Percentiles rank a stretch among this genome's conserved stretches.
These are phyloP conservation scores for Fusarium oligoseptatum DNA, from an alignment of 2,329 filamentous ascomycete species.

Conservation along the genomic window DNA sequence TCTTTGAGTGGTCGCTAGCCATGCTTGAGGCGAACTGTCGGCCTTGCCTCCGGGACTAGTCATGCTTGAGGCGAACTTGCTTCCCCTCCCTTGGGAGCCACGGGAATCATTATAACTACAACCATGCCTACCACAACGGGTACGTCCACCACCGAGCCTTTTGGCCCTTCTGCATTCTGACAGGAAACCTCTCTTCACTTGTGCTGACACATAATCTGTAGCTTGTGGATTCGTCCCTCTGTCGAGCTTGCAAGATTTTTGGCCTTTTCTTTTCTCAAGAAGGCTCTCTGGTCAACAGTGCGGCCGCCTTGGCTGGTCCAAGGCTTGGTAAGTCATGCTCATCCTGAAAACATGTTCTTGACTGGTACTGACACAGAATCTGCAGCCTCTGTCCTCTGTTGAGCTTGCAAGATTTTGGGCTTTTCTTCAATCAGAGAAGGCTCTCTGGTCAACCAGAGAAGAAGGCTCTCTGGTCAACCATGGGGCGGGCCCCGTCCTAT, in stretches of 20 bases:
- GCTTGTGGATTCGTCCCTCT: background rate
- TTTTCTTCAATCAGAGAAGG: background rate
- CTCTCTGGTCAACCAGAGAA: background rate
- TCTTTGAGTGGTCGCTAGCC: slow-evolving; percentile 52
- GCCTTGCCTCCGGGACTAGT: slow-evolving; percentile 13
- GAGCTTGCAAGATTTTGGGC: background rate
- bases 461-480: no score
- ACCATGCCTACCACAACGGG: no score
- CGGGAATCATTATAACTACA: no score
- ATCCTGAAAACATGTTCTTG: background rate
- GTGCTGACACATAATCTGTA: background rate
- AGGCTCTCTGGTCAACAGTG: background rate
- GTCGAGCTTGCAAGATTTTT: background rate
- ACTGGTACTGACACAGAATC: background rate
- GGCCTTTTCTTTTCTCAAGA: background rate
- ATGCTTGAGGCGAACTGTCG: slow-evolving; percentile 51
- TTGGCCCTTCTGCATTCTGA: background rate
- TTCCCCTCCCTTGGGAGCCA: background rate
- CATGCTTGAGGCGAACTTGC: slow-evolving; percentile 55
- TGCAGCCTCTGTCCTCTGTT: background rate
- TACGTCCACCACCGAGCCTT: background rate
- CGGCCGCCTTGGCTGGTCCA: background rate
- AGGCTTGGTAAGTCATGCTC: background rate
- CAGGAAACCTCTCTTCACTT: background rate
- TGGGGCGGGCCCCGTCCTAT: no score